phyloP scores from a whole-genome alignment of 306 rosid species.

The Clitoria ternatea region DNA sequence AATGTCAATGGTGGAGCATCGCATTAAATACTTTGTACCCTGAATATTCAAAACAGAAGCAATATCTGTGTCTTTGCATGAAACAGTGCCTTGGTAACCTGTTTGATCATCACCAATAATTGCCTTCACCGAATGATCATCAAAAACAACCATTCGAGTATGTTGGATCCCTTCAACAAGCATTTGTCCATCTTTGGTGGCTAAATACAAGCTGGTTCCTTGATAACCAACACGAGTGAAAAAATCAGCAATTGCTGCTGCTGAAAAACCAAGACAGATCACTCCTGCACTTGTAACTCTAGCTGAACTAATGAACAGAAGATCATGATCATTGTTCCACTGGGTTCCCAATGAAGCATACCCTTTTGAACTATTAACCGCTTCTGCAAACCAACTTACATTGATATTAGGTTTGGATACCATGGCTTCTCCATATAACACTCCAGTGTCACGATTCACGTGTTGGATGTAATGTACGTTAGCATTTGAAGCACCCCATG shows the following conservation, averaged over 20 bases:
- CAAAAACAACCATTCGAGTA: constrained; percentile 12
- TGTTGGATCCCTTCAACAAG: constrained; percentile 33
- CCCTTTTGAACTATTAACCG: constrained; percentile 20
- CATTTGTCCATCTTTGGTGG: constrained; percentile 40
- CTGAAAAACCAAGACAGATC: constrained; percentile 41
- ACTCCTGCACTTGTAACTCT: constrained; percentile 32
- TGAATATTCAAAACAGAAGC: constrained; percentile 33
- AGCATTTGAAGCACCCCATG: not conserved
- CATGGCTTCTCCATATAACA: constrained; percentile 36
- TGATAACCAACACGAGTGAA: constrained; percentile 17
- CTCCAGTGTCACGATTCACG: constrained; percentile 38
- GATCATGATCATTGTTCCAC: constrained; percentile 28
- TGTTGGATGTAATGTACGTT: constrained; percentile 25
- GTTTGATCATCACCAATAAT: constrained; percentile 22
- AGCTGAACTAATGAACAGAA: constrained; percentile 34
- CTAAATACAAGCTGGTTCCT: constrained; percentile 34
- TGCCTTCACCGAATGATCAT: constrained; percentile 23
- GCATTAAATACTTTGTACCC: constrained; percentile 20
- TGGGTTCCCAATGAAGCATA: constrained; percentile 36
- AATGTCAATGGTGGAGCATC: constrained; percentile 39
- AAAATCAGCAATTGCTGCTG: constrained; percentile 12
- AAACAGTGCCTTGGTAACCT: constrained; percentile 18
- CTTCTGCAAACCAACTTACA: constrained; percentile 28
- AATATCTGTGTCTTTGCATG: constrained; percentile 31
- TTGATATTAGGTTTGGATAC: constrained; percentile 2